Evolutionary conservation across 768 basidiomycete genomes (phyloP), one percentile per base, ranked within the genome.

Genomic region (Suillus subalutaceus): DNA sequence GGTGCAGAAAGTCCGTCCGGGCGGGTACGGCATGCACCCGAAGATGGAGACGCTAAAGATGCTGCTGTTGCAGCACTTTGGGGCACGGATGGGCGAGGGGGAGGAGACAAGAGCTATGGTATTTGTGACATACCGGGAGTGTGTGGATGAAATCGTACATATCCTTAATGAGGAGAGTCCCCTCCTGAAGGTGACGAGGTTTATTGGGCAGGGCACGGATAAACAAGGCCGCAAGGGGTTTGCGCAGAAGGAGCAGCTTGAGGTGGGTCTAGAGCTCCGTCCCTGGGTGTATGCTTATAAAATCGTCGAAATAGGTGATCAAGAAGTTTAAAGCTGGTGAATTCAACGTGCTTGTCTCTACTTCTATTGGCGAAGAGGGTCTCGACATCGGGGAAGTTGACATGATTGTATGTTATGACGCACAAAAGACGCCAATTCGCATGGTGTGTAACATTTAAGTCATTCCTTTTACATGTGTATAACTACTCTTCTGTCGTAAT

Each of bases 351-450:
- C 81, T 99, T 13, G 97, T 99, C 9, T 92, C 96, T 1, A 99
- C 97, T 6, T 97, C 92, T 4, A 94, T 99, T 63, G 97, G 97
- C 26, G 97, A 99, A 79, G 97, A 99, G 77, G 97, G 97, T 65
- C 83, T 99, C 20, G 97, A 99, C 76, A 99, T 99, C 64, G 97
- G 97, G 40, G 96, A 97, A 75, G 90, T 99, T 18, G 97, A 99
- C 75, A 83, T 96, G 73, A 97, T 98, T 64, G 82, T 98, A 58
- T 98, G 96, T 72, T 99, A 99, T 75, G 97, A 99, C 70, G 90
- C 96, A 32, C 94, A 96, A 72, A 97, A 97, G 81, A 94, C 94
- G 0, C 92, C 96, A 1, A 96, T 98, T 68, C 93, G 96, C 65
- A 95, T 97, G 92, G 97, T 97, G 76, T 62, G 88, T 68, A 30